phyloP scores from a whole-genome alignment of 2,329 filamentous ascomycete species.

The Colletotrichum australisinense region DNA sequence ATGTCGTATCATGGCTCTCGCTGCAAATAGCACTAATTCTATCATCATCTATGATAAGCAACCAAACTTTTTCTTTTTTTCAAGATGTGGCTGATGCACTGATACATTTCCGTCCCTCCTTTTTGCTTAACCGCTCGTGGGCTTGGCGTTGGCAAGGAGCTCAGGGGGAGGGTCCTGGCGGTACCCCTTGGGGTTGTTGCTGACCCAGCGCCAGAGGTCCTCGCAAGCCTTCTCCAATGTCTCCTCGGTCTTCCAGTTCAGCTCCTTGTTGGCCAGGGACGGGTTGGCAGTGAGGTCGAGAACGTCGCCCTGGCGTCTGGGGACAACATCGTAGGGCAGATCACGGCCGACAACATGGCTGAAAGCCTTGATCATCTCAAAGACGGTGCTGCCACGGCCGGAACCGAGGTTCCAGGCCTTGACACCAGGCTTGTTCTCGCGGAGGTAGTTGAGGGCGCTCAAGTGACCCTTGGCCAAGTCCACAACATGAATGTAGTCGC shows the following conservation, averaged over 20 bases:
- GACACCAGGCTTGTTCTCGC: constrained; percentile 85
- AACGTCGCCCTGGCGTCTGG: constrained; percentile 87
- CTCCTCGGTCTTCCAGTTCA: constrained; percentile 91
- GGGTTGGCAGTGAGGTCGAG: constrained; percentile 95
- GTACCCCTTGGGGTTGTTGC: constrained; percentile 97
- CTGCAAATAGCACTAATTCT: constrained; percentile 27
- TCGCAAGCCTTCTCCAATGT: constrained; percentile 93
- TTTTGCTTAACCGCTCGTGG: constrained; percentile 16
- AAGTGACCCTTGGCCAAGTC: constrained; percentile 90
- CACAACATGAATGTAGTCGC: constrained; percentile 97
- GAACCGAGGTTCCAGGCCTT: constrained; percentile 97
- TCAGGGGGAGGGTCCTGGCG: constrained; percentile 88
- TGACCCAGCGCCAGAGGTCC: constrained; percentile 96
- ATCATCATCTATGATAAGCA: constrained; percentile 20
- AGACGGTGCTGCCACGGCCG: constrained; percentile 93
- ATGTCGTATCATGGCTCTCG: constrained; percentile 27
- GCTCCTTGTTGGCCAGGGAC: constrained; percentile 85
- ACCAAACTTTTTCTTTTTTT: not conserved
- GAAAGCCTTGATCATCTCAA: constrained; percentile 98
- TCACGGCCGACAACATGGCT: constrained; percentile 86
- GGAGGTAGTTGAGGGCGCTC: constrained; percentile 89
- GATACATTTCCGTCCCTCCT: not conserved
- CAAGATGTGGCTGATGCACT: not conserved
- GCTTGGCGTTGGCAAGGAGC: constrained; percentile 75
- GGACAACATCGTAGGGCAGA: constrained; percentile 87